Percentiles rank a stretch among this genome's conserved stretches.
phyloP scores from a whole-genome alignment of 1,284 basidiomycete genomes.

The Exobasidium rhododendri region DNA sequence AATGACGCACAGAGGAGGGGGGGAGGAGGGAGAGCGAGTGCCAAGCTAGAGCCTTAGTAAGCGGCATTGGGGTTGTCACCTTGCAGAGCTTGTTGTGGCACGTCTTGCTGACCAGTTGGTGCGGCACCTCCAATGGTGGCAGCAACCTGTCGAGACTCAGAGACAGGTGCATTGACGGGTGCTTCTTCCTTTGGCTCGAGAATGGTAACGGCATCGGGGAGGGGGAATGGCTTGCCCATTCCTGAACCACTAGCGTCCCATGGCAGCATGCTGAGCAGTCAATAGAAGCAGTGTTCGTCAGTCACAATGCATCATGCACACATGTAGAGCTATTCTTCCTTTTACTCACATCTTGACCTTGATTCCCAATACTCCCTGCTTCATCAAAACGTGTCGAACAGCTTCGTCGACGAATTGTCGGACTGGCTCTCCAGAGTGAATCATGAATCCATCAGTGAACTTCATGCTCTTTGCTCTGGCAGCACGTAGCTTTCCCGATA shows the following conservation, averaged over 20 bases:
- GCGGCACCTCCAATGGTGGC: constrained; percentile 11
- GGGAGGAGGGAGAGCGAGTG: not conserved
- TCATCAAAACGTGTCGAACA: constrained; percentile 95
- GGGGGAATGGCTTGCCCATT: constrained; percentile 81
- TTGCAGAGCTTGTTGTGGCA: constrained; percentile 6
- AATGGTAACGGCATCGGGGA: constrained; percentile 92
- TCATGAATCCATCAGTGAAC: constrained; percentile 99
- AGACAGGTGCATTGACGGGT: constrained; percentile 55
- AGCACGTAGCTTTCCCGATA: constrained; percentile 98
- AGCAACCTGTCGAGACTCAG: constrained; percentile 48
- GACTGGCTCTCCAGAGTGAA: constrained; percentile 98
- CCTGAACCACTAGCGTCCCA: constrained; percentile 76
- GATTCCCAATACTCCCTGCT: constrained; percentile 99
- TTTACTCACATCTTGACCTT: constrained; percentile 91
- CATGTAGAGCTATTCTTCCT: no score
- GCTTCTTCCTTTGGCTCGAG: constrained; percentile 71
- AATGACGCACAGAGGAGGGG: not conserved
- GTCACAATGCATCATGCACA: no score
- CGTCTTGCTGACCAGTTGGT: constrained; percentile 7
- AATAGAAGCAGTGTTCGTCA: no score
- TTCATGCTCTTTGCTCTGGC: constrained; percentile 99
- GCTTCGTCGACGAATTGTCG: constrained; percentile 97
- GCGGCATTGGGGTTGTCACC: not conserved
- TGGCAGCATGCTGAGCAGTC: constrained; percentile 77
- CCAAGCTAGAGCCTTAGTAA: no score